Percentiles rank a stretch among this genome's conserved stretches.
Evolutionary conservation across 1,139 yeast species (phyloP).

Genomic region (Debaryomyces robertsiae): DNA sequence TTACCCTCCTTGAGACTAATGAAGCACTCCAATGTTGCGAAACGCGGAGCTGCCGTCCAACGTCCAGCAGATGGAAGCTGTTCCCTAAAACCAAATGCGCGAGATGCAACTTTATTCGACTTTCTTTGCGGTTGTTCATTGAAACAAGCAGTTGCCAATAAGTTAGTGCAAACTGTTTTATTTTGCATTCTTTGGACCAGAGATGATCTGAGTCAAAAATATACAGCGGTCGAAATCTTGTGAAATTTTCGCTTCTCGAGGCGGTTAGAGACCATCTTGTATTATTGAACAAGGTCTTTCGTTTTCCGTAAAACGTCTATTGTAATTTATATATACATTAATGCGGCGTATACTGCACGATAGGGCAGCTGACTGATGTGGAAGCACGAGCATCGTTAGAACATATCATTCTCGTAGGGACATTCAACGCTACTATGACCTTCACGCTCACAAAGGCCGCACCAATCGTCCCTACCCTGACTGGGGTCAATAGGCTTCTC

Average conservation of each 20-base stretch:
- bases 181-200: conserved; percentile 40
- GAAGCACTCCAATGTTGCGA: conserved; percentile 39
- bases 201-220: conserved; percentile 37
- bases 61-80: conserved; percentile 66
- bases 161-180: conserved; percentile 58
- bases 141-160: conserved; percentile 57
- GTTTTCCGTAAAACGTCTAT: too few species aligned
- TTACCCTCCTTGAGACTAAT: conserved; percentile 26
- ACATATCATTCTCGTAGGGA: conserved; percentile 73
- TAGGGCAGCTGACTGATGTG: too few species aligned
- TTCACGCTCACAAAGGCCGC: conserved; percentile 86
- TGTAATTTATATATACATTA: too few species aligned
- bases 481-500: conserved; percentile 60
- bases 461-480: conserved; percentile 78
- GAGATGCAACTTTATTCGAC: conserved; percentile 49
- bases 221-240: conserved; percentile 62
- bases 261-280: conserved; percentile 1
- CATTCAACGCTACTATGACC: conserved; percentile 89
- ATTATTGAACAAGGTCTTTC: too few species aligned
- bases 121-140: conserved; percentile 31
- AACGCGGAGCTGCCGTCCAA: conserved; percentile 57
- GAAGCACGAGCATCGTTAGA: too few species aligned
- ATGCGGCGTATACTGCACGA: too few species aligned
- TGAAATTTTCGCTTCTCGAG: conserved; percentile 50
- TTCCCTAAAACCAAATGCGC: conserved; percentile 47